Conservation (phyloP, 2,329 filamentous ascomycete genomes). For the Sclerotinia glacialis region DNA sequence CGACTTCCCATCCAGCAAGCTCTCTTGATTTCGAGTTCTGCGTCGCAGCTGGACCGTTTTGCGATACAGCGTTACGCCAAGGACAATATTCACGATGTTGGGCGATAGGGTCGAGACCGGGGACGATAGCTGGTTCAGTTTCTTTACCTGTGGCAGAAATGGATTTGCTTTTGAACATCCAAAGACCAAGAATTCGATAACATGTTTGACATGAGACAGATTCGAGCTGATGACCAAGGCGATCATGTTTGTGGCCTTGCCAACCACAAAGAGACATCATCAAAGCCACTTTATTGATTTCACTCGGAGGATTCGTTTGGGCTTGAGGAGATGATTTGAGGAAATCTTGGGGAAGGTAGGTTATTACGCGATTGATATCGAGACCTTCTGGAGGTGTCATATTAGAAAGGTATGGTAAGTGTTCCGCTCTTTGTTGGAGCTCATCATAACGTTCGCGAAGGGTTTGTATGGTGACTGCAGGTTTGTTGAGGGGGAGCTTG, state of each 20-base stretch:
- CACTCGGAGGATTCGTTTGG: neutral
- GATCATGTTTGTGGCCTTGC: constrained; percentile 51
- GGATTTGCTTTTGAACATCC: constrained; percentile 84
- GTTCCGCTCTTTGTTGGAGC: constrained; percentile 51
- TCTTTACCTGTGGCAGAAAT: constrained; percentile 53
- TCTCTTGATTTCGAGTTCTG: constrained; percentile 36
- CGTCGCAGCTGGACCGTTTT: constrained; percentile 47
- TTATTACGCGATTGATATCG: constrained; percentile 50
- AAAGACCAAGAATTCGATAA: constrained; percentile 82
- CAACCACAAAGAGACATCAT: constrained; percentile 71
- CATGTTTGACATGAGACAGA: constrained; percentile 73
- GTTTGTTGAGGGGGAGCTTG: constrained; percentile 61
- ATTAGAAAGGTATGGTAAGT: constrained; percentile 61
- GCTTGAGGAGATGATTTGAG: constrained; percentile 25
- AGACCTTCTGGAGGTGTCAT: constrained; percentile 51
- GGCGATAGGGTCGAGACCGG: constrained; percentile 63
- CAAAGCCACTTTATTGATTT: constrained; percentile 61
- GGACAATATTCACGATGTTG: constrained; percentile 84
- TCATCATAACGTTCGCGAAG: constrained; percentile 66
- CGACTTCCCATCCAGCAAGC: constrained; percentile 53
- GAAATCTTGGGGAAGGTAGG: constrained; percentile 54
- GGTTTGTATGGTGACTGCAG: constrained; percentile 54
- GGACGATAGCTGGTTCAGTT: constrained; percentile 57
- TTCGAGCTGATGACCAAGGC: constrained; percentile 37
- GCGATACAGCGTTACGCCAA: constrained; percentile 65